These are phyloP conservation scores for Metschnikowia borealis DNA, from an alignment of 805 yeast genomes.

Conservation along the genomic window DNA sequence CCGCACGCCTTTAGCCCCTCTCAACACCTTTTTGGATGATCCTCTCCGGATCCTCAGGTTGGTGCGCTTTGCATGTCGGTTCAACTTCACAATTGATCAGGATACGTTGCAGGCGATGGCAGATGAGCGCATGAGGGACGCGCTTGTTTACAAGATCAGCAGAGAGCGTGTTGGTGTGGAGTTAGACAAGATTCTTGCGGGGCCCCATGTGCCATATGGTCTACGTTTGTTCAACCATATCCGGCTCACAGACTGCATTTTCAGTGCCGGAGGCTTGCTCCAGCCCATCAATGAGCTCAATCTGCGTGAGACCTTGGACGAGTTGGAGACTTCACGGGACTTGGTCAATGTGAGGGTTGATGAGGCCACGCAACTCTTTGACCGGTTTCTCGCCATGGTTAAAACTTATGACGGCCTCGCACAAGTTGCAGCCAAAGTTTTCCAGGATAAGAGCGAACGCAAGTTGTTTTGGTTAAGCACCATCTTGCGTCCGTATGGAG, in stretches of 20 bases:
- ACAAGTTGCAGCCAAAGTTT: conserved; percentile 2
- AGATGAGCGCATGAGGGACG: conserved; percentile 49
- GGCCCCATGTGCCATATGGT: conserved; percentile 61
- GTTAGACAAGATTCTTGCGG: conserved; percentile 68
- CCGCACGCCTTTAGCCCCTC: conserved; percentile 84
- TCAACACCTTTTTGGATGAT: conserved; percentile 85
- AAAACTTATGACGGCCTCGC: background rate
- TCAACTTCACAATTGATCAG: conserved; percentile 60
- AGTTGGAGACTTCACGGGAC: conserved; percentile 14
- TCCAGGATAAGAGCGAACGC: conserved; percentile 11
- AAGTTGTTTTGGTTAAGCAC: conserved; percentile 46
- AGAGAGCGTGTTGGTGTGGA: conserved; percentile 90
- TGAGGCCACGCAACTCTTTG: conserved; percentile 22
- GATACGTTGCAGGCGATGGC: conserved; percentile 65
- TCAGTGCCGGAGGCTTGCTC: conserved; percentile 33
- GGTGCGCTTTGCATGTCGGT: conserved; percentile 80
- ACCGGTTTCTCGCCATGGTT: conserved; percentile 14
- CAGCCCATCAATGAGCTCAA: conserved; percentile 18
- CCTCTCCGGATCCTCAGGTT: conserved; percentile 86
- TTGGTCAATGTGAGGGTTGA: conserved; percentile 18
- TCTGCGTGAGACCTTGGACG: conserved; percentile 12
- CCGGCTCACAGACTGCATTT: conserved; percentile 54
- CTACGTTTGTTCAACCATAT: conserved; percentile 54
- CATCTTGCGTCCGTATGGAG: conserved; percentile 49
- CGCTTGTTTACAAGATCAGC: conserved; percentile 71